Percentiles rank a stretch among this genome's conserved stretches.
These are phyloP conservation scores for Colletotrichum navitas DNA, from an alignment of 2,329 filamentous ascomycete genomes.

Conservation along the genomic window DNA sequence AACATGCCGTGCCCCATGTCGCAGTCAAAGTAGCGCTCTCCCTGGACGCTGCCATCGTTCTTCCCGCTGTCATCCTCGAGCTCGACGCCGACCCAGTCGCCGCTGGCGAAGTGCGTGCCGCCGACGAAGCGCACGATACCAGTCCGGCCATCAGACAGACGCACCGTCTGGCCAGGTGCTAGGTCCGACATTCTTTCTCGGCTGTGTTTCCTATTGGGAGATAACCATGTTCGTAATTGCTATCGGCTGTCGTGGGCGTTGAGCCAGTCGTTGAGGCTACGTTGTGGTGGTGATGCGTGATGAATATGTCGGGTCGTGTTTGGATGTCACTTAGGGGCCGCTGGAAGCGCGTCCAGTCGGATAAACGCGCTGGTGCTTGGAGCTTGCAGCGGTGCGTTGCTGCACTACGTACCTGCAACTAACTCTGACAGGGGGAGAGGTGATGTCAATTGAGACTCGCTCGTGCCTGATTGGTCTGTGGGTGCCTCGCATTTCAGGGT, in stretches of 20 bases:
- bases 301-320: conserved; percentile 29
- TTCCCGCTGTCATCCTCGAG: conserved; percentile 86
- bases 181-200: conserved; percentile 66
- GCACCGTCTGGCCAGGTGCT: conserved; percentile 79
- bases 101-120: conserved; percentile 81
- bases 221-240: conserved; percentile 35
- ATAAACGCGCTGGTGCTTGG: conserved; percentile 38
- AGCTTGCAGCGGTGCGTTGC: not conserved
- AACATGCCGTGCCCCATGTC: conserved; percentile 85
- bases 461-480: conserved; percentile 22
- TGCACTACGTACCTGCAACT: not conserved
- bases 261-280: conserved; percentile 28
- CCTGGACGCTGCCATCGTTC: conserved; percentile 93
- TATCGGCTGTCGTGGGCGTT: conserved; percentile 18
- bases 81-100: conserved; percentile 92
- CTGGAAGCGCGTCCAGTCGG: conserved; percentile 35
- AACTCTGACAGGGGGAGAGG: conserved; percentile 12
- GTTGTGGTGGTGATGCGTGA: conserved; percentile 22
- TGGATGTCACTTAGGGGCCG: conserved; percentile 33
- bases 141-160: conserved; percentile 81
- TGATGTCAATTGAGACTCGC: conserved; percentile 19
- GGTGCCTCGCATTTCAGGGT: conserved; percentile 13
- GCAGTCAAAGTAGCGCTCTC: conserved; percentile 90
- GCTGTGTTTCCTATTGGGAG: conserved; percentile 19
- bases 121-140: conserved; percentile 87